These are phyloP conservation scores for Venturia pyrina DNA, from an alignment of 2,329 filamentous ascomycete species.

Conservation along the genomic window DNA sequence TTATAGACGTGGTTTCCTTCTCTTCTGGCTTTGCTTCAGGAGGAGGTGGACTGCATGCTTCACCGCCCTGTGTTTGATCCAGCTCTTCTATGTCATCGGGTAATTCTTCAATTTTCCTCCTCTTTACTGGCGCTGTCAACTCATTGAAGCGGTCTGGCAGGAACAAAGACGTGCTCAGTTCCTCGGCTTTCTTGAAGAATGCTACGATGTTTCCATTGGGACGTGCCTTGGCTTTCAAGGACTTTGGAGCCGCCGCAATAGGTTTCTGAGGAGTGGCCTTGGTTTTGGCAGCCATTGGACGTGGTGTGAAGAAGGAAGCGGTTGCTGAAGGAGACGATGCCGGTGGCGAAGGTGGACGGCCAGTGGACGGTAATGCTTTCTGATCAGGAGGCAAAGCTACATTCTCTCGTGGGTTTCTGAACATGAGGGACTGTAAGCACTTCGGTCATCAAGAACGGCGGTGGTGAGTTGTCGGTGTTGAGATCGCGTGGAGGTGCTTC, in stretches of 20 bases:
- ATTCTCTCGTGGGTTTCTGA: conserved; percentile 45
- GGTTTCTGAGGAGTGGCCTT: conserved; percentile 4
- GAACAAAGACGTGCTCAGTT: conserved; percentile 29
- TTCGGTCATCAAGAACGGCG: not conserved
- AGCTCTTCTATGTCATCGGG: conserved; percentile 32
- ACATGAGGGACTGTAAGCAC: conserved; percentile 30
- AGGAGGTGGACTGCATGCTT: conserved; percentile 23
- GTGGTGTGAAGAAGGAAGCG: not conserved
- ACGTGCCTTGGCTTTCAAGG: conserved; percentile 24
- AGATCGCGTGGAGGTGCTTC: not conserved
- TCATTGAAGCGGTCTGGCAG: conserved; percentile 36
- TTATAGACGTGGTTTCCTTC: conserved; percentile 18
- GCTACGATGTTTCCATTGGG: conserved; percentile 42
- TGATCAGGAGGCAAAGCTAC: conserved; percentile 23
- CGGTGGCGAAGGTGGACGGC: conserved; percentile 44
- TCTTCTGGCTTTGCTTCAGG: conserved; percentile 12
- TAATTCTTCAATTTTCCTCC: conserved; percentile 23
- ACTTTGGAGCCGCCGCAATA: not conserved
- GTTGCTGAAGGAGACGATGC: conserved; percentile 19
- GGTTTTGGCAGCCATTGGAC: not conserved
- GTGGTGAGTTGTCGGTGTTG: not conserved
- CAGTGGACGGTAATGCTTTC: conserved; percentile 35
- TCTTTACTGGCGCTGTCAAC: conserved; percentile 31
- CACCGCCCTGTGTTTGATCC: conserved; percentile 28
- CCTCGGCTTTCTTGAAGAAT: conserved; percentile 44